These are phyloP conservation scores for Isatis lusitanica DNA, from an alignment of 441 rosid species.

Conservation along the genomic window DNA sequence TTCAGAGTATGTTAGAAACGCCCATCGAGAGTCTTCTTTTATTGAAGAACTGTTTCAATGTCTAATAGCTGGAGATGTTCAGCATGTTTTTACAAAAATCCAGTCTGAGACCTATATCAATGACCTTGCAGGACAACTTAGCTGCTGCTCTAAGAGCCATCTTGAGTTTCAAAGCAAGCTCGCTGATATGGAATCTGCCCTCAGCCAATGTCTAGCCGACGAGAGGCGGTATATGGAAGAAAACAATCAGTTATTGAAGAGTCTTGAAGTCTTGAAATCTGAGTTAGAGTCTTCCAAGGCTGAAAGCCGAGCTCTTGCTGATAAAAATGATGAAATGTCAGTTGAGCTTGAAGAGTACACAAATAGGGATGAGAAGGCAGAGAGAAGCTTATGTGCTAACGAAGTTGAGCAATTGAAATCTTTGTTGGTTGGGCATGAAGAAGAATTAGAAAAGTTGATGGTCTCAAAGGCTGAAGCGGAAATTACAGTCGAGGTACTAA, in stretches of 20 bases:
- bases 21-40: slow-evolving; percentile 45
- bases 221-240: slow-evolving; percentile 60
- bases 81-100: slow-evolving; percentile 48
- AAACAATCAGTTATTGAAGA: slow-evolving; percentile 50
- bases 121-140: slow-evolving; percentile 55
- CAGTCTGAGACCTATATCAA: slow-evolving; percentile 54
- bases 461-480: slow-evolving; percentile 65
- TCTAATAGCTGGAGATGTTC: slow-evolving; percentile 61
- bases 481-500: slow-evolving; percentile 50
- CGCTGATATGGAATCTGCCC: slow-evolving; percentile 49
- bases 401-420: slow-evolving; percentile 59
- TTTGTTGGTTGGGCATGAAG: slow-evolving; percentile 47
- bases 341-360: slow-evolving; percentile 57
- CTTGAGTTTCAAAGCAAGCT: slow-evolving; percentile 58
- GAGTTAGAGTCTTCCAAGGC: slow-evolving; percentile 62
- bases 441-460: slow-evolving; percentile 60
- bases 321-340: slow-evolving; percentile 40
- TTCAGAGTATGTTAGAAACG: slow-evolving; percentile 45
- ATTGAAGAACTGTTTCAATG: slow-evolving; percentile 61
- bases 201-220: slow-evolving; percentile 56
- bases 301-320: slow-evolving; percentile 52
- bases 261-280: slow-evolving; percentile 53
- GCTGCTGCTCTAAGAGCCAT: slow-evolving; percentile 44
- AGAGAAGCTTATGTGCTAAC: slow-evolving; percentile 40
- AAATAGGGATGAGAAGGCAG: slow-evolving; percentile 39